A percentile compares a stretch with the other conserved stretches of the same genome.
Conservation (phyloP, 306 rosid genomes). For the Inga leiocalycina region DNA sequence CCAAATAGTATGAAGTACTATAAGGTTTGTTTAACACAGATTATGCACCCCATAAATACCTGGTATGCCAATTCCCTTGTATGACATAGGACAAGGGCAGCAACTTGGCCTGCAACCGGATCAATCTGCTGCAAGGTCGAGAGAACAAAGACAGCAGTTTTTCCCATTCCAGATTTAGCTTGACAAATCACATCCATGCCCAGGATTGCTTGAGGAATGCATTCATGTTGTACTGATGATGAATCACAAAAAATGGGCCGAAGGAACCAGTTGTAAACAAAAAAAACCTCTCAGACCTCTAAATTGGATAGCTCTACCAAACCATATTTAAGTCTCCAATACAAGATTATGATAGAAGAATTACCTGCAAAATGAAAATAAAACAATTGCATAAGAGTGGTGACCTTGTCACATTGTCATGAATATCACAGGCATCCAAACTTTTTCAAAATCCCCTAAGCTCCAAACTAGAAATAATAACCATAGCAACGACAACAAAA, state of each 20-base stretch:
- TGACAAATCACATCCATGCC: constrained; percentile 99
- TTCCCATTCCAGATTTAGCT: constrained; percentile 99
- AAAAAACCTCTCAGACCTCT: constrained; percentile 64
- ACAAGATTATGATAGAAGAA: constrained; percentile 59
- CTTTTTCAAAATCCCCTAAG: background rate
- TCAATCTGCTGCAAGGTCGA: constrained; percentile 96
- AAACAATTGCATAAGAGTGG: constrained; percentile 2
- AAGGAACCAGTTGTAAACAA: constrained; percentile 81
- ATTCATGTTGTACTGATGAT: constrained; percentile 98
- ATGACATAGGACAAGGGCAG: constrained; percentile 93
- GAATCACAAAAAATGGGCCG: constrained; percentile 77
- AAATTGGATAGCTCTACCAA: constrained; percentile 66
- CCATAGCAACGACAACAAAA: background rate
- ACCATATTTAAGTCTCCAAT: constrained; percentile 66
- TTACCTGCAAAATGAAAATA: constrained; percentile 72
- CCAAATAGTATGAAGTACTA: background rate
- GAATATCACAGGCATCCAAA: background rate
- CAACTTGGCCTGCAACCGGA: constrained; percentile 94
- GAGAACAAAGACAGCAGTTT: constrained; percentile 97
- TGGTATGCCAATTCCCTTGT: constrained; percentile 97
- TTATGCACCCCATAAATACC: constrained; percentile 44
- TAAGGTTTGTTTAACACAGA: background rate
- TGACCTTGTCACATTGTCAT: background rate
- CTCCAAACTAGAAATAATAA: background rate
- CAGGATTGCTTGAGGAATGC: constrained; percentile 98